Conservation (phyloP, 805 yeast species). For the Kuraishia capsulata region DNA sequence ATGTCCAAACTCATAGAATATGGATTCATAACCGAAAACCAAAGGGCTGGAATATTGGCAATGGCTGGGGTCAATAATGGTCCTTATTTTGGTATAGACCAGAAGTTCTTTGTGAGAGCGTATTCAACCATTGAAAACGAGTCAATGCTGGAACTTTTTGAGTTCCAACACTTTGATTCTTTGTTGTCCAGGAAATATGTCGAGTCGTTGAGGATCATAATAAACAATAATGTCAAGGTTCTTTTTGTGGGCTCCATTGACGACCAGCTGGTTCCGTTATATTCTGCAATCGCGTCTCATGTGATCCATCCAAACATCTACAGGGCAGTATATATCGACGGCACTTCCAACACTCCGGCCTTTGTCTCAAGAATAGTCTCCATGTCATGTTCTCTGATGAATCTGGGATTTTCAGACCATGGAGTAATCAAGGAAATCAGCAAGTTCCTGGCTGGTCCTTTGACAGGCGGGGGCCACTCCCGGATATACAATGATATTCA, state of each 20-base stretch:
- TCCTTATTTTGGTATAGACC: slow-evolving; percentile 87
- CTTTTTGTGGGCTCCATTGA: slow-evolving; percentile 84
- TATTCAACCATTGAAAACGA: slow-evolving; percentile 86
- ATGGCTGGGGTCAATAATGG: slow-evolving; percentile 97
- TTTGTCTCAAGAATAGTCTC: slow-evolving; percentile 71
- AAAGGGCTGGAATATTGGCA: slow-evolving; percentile 63
- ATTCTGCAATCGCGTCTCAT: slow-evolving; percentile 78
- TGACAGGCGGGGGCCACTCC: slow-evolving; percentile 95
- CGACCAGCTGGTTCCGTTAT: slow-evolving; percentile 93
- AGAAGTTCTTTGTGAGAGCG: slow-evolving; percentile 74
- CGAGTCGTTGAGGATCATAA: slow-evolving; percentile 54
- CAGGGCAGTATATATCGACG: slow-evolving; percentile 85
- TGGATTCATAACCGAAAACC: slow-evolving; percentile 34
- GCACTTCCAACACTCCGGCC: slow-evolving; percentile 65
- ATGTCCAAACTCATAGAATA: slow-evolving; percentile 64
- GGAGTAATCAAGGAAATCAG: slow-evolving; percentile 83
- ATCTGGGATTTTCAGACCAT: slow-evolving; percentile 75
- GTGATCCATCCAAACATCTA: slow-evolving; percentile 86
- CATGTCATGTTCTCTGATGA: slow-evolving; percentile 64
- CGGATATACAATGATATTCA: slow-evolving; percentile 75
- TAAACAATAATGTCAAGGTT: slow-evolving; percentile 65
- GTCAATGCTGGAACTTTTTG: slow-evolving; percentile 78
- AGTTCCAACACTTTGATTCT: slow-evolving; percentile 72
- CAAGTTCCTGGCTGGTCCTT: slow-evolving; percentile 71
- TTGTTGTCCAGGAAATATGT: slow-evolving; percentile 63